These are phyloP conservation scores for Cyclotella atomus DNA, from an alignment of 108 stramenopile species.

Conservation along the genomic window DNA sequence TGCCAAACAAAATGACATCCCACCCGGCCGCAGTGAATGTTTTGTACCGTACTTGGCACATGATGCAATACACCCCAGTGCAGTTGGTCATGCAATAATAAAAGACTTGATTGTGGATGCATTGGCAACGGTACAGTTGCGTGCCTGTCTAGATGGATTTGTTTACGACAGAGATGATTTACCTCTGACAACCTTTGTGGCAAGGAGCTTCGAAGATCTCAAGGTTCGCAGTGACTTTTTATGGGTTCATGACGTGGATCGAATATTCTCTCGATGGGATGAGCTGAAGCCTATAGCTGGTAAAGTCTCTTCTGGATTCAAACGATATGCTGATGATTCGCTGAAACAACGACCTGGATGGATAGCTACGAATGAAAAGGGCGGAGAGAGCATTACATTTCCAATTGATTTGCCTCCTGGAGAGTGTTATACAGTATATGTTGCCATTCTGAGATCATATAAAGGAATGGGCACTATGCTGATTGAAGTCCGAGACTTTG, in stretches of 20 bases:
- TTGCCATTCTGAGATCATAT: conserved; percentile 63
- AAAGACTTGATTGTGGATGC: conserved; percentile 56
- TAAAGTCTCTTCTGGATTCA: conserved; percentile 31
- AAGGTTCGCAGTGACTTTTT: conserved; percentile 51
- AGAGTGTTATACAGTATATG: conserved; percentile 55
- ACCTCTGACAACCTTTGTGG: conserved; percentile 54
- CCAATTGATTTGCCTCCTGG: conserved; percentile 50
- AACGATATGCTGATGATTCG: conserved; percentile 41
- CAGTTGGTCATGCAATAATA: conserved; percentile 57
- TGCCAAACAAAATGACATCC: conserved; percentile 33
- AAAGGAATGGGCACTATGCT: conserved; percentile 58
- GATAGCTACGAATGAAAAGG: conserved; percentile 59
- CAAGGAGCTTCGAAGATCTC: conserved; percentile 30
- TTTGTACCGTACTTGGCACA: conserved; percentile 60
- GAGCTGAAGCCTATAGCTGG: conserved; percentile 38
- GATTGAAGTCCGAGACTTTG: conserved; percentile 49
- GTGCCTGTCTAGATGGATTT: conserved; percentile 29
- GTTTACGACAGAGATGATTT: conserved; percentile 10
- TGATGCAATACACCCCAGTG: conserved; percentile 62
- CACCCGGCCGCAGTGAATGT: conserved; percentile 45
- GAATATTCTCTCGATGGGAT: conserved; percentile 51
- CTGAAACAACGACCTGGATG: conserved; percentile 54
- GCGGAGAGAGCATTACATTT: conserved; percentile 56
- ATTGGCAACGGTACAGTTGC: conserved; percentile 39
- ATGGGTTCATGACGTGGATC: conserved; percentile 57